Percentiles rank a stretch among this genome's conserved stretches.
These are phyloP conservation scores for Candida glucosophila DNA, from an alignment of 1,139 yeast species.

Conservation along the genomic window DNA sequence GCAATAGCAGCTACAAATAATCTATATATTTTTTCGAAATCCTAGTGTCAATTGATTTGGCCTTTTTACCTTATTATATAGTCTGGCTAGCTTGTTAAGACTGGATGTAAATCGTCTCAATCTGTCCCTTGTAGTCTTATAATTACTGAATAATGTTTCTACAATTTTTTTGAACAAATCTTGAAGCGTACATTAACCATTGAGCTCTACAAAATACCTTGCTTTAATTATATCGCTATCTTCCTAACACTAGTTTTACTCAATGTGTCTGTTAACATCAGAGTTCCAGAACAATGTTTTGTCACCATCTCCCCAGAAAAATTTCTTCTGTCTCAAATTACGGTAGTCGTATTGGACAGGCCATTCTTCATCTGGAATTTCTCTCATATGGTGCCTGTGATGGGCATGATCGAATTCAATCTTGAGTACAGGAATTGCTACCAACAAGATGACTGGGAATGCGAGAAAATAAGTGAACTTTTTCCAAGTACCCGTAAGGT, in stretches of 20 bases:
- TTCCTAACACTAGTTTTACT: conserved; percentile 6
- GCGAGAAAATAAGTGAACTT: conserved; percentile 76
- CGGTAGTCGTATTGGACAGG: conserved; percentile 85
- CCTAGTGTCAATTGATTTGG: too few species aligned
- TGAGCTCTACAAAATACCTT: background rate
- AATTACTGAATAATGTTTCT: too few species aligned
- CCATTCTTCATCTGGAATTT: conserved; percentile 83
- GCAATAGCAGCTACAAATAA: conserved; percentile 99
- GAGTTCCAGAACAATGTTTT: conserved; percentile 95
- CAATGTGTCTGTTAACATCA: conserved; percentile 77
- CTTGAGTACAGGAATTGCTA: conserved; percentile 73
- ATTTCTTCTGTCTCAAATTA: conserved; percentile 77
- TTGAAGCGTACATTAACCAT: too few species aligned
- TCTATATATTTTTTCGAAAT: conserved; percentile 68
- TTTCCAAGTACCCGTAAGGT: conserved; percentile 75
- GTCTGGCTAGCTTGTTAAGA: background rate
- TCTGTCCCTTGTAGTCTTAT: too few species aligned
- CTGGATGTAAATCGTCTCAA: too few species aligned
- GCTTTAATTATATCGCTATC: conserved; percentile 1
- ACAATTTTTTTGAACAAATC: too few species aligned
- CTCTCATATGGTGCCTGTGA: conserved; percentile 76
- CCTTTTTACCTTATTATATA: background rate
- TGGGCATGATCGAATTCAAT: conserved; percentile 82
- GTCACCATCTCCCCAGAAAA: conserved; percentile 99
- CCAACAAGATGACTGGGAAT: conserved; percentile 66